These are phyloP conservation scores for Geotrichum australiense DNA, from an alignment of 1,139 yeast genomes.

Conservation along the genomic window DNA sequence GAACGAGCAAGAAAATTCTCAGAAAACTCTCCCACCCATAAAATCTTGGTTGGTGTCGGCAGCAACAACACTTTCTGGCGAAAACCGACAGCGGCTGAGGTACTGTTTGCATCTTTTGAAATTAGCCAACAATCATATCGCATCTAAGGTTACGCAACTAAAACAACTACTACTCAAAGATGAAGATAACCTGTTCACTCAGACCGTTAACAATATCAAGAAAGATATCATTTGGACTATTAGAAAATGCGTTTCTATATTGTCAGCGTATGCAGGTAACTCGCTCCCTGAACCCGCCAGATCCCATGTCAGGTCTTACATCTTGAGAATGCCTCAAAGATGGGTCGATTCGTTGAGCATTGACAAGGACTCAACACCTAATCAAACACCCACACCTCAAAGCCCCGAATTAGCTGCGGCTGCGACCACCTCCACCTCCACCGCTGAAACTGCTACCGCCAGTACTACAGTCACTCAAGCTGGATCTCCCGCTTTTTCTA, in stretches of 20 bases:
- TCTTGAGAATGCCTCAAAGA: conserved; percentile 64
- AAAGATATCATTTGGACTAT: conserved; percentile 84
- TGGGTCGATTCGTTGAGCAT: conserved; percentile 41
- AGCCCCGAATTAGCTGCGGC: conserved; percentile 6
- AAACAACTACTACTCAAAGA: conserved; percentile 47
- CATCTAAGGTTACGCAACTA: conserved; percentile 53
- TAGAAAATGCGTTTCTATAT: conserved; percentile 76
- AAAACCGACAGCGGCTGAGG: conserved; percentile 62
- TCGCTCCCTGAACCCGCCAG: conserved; percentile 80
- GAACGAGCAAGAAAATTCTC: not conserved
- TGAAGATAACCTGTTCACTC: conserved; percentile 22
- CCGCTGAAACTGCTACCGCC: not conserved
- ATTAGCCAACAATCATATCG: conserved; percentile 68
- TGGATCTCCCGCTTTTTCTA: not conserved
- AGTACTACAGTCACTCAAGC: not conserved
- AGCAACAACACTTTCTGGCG: conserved; percentile 45
- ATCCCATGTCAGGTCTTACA: conserved; percentile 70
- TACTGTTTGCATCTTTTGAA: conserved; percentile 68
- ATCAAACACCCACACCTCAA: conserved; percentile 11
- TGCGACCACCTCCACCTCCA: conserved; percentile 1
- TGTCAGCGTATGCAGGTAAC: conserved; percentile 74
- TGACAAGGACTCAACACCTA: conserved; percentile 12
- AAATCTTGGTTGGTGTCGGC: conserved; percentile 32
- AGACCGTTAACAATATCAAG: conserved; percentile 45
- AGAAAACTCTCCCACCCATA: conserved; percentile 4